Evolutionary conservation across 1,284 basidiomycete species (phyloP), one percentile per base, ranked within the genome.

Genomic region (Peniophora sp.): DNA sequence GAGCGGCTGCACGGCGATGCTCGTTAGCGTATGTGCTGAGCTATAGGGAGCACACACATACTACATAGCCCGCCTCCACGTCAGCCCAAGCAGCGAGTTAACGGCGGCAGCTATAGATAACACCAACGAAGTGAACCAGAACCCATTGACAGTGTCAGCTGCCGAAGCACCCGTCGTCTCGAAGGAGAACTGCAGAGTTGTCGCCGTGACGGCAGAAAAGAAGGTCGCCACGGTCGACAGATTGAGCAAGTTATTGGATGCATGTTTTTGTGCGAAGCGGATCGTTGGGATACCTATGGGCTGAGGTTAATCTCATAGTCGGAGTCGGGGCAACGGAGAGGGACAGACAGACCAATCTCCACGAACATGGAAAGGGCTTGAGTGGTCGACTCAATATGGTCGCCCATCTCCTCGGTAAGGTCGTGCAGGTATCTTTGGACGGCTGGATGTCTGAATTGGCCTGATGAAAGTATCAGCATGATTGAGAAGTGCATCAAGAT

Each of bases 11-110:
- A 52, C 48, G 50, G 55, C 48, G 54, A 38, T 56, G 44, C n/a
- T 53, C 47, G 46, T 45, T 44, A 38, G 25, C 25, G 22, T 38
- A 34, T 49, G n/a, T n/a, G n/a, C 43, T 3, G 23, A n/a, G 47
- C n/a, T n/a, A n/a, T n/a, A 27, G 16, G 22, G 35, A 10, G n/a
- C 2, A 16, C 43, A 32, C n/a, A 77, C 83, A 59, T 65, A 86
- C 84, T 87, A 87, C 81, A 86, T 85, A 0, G 84, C 83, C 59
- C 85, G 82, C 61, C 83, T 85, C 84, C 84, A 87, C 0, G 83
- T 85, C 44, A 87, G 64, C 48, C 83, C 84, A 10, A 87, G 69
- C 17, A 86, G 67, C 63, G 81, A 83, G 64, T 88, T 88, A 39
- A 88, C 84, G 17, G 85, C 83, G 11, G 83, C 82, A 19, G 78